phyloP scores from a whole-genome alignment of 345 rosid genomes.

The Eucalyptus camaldulensis region DNA sequence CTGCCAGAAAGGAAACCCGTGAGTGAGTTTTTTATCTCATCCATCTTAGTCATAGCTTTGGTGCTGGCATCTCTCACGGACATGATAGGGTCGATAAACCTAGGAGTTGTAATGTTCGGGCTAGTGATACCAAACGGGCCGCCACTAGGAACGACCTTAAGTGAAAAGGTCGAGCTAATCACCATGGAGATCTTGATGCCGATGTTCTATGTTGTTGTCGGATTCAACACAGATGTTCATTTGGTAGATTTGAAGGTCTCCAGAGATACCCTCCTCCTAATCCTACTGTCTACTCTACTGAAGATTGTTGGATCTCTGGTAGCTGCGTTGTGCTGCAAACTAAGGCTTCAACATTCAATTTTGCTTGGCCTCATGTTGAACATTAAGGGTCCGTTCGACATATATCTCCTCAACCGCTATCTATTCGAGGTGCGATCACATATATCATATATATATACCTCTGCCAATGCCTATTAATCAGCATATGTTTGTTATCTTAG shows the following conservation, averaged over 20 bases:
- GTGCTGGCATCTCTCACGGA: neutral
- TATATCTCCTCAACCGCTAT: neutral
- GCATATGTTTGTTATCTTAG: neutral
- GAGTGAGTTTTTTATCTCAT: neutral
- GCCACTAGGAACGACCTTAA: conserved; percentile 8
- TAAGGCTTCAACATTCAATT: neutral
- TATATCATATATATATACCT: neutral
- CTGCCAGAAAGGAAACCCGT: conserved; percentile 9
- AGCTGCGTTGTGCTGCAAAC: neutral
- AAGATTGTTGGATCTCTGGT: neutral
- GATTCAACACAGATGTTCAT: neutral
- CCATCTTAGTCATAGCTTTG: neutral
- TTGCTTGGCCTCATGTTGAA: conserved; percentile 6
- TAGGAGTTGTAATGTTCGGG: conserved; percentile 3
- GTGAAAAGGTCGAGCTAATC: conserved; percentile 4
- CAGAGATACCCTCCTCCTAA: neutral
- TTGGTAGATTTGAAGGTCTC: neutral
- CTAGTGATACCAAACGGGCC: conserved; percentile 13
- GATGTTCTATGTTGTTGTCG: neutral
- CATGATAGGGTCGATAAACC: neutral
- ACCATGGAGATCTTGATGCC: conserved; percentile 8
- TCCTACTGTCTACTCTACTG: neutral
- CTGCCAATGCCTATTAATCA: neutral
- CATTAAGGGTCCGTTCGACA: neutral
- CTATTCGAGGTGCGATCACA: neutral